phyloP scores from a whole-genome alignment of 352 stramenopile species.

The Globisporangium irregulare region DNA sequence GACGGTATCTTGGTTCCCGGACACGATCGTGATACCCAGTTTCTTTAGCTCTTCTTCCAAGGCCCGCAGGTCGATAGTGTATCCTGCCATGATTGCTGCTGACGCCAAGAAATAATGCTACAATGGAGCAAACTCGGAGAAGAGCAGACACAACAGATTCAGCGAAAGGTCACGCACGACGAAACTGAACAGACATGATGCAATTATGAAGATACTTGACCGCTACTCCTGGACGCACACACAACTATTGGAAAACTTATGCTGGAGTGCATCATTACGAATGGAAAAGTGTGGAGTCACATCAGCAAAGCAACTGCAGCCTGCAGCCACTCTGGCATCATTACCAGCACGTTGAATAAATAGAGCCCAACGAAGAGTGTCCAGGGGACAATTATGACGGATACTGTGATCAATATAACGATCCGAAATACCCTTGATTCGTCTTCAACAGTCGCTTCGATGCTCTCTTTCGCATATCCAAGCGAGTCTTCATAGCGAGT shows the following conservation, averaged over 20 bases:
- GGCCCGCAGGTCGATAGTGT: conserved; percentile 38
- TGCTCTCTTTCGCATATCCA: conserved; percentile 30
- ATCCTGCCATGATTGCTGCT: neutral
- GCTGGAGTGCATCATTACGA: neutral
- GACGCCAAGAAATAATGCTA: neutral
- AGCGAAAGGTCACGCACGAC: conserved; percentile 30
- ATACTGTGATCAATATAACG: conserved; percentile 21
- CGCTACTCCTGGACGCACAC: neutral
- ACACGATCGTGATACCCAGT: conserved; percentile 71
- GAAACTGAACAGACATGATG: conserved; percentile 8
- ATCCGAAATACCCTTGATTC: conserved; percentile 14
- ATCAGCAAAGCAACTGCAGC: neutral
- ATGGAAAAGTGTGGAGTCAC: neutral
- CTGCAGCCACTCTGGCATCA: conserved; percentile 4
- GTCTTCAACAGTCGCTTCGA: conserved; percentile 13
- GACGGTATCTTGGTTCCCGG: conserved; percentile 69
- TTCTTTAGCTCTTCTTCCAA: conserved; percentile 84
- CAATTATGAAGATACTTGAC: neutral
- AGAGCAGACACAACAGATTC: neutral
- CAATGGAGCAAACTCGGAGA: neutral
- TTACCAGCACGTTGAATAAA: conserved; percentile 3
- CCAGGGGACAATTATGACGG: conserved; percentile 29
- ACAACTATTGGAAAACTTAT: neutral
- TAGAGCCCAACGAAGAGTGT: conserved; percentile 23
- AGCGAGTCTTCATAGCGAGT: conserved; percentile 26